Evolutionary conservation across 208 protist species (phyloP), one percentile per base, ranked within the genome.

Genomic region (Crithidia bombi): DNA sequence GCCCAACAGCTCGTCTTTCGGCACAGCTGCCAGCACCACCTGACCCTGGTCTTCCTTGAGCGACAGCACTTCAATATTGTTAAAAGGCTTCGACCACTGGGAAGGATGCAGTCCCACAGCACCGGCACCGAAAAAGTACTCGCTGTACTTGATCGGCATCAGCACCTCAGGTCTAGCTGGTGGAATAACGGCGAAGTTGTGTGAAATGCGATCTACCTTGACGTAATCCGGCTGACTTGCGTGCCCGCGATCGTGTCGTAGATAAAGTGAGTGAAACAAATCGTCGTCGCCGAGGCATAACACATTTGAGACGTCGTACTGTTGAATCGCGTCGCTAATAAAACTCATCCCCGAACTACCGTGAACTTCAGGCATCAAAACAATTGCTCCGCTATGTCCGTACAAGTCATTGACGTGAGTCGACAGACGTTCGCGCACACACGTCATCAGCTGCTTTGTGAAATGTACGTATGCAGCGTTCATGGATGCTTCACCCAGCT

Each of bases 221-320:
- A 83, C 75, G 30, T 51, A 73, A n/a, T 63, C 46, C 1, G 26
- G 32, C 11, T 69, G 68, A 41, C 39, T 58, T 28, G 55, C 33
- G 39, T 69, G 65, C 7, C 70, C 66, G 36, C 73, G 71, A 30
- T 77, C 71, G 32, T 77, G 63, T 12, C 75, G 81, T 2, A 66
- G 54, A 62, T 81, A 68, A 5, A 95, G 69, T 25, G 80, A 78
- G 68, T 83, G 78, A 63, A 96, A 94, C 26, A 93, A 52, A 56
- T 79, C 86, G 58, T 96, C 89, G 61, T 96, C 89, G 11, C 85
- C 87, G 17, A 90, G 50, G 64, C 80, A 89, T 19, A 96, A 58
- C 43, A 94, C 80, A 65, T 89, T 78, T 11, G 83, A 83, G n/a
- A 90, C 62, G 39, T 80, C 73, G 69, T 85, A 90, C 38, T 78